phyloP scores from a whole-genome alignment of 148 eudicot species.

The Rhododendron molle region DNA sequence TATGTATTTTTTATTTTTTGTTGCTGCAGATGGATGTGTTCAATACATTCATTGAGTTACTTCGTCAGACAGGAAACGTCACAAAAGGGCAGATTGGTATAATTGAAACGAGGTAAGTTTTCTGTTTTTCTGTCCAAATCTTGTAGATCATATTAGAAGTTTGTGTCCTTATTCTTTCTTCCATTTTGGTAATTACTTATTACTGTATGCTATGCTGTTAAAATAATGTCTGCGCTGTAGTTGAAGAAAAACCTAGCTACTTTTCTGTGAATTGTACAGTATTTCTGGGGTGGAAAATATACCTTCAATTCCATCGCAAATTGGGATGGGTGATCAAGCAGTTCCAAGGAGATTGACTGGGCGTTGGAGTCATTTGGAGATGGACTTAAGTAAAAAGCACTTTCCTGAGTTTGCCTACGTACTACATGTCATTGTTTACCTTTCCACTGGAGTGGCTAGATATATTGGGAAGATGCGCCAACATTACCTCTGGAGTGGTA shows the following conservation, averaged over 20 bases:
- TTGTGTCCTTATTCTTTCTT: not conserved
- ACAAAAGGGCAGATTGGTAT: conserved; percentile 81
- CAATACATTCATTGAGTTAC: conserved; percentile 90
- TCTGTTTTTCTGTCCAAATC: not conserved
- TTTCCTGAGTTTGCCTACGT: not conserved
- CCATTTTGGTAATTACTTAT: not conserved
- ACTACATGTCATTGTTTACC: not conserved
- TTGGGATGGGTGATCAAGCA: not conserved
- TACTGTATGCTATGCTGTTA: not conserved
- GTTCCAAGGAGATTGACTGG: not conserved
- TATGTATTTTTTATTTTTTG: not conserved
- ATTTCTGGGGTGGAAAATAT: not conserved
- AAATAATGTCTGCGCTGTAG: not conserved
- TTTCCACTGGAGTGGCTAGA: not conserved
- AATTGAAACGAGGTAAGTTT: conserved; percentile 66
- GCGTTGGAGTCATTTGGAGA: not conserved
- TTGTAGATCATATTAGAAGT: not conserved
- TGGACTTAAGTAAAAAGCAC: not conserved
- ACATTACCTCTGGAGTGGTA: not conserved
- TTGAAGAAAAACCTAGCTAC: not conserved
- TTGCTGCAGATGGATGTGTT: conserved; percentile 89
- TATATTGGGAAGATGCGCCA: not conserved
- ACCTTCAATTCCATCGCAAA: not conserved
- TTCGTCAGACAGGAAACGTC: conserved; percentile 91
- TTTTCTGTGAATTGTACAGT: not conserved